phyloP scores from a whole-genome alignment of 2,329 filamentous ascomycete species.

The Pseudocercospora musae region DNA sequence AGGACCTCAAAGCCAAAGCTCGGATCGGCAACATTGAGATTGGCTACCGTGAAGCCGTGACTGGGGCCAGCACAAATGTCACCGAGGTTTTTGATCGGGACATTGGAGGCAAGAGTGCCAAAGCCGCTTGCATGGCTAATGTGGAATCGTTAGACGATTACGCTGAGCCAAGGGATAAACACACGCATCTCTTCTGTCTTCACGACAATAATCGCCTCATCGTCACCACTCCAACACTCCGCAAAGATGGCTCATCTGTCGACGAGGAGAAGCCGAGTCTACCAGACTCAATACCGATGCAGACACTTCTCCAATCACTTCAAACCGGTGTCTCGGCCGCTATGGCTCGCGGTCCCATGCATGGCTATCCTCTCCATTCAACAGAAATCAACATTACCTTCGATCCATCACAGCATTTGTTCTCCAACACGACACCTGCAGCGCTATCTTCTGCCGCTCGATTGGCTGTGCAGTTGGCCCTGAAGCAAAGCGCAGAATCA shows the following conservation, averaged over 20 bases:
- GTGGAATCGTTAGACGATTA: slow-evolving; percentile 46
- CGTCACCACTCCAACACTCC: slow-evolving; percentile 53
- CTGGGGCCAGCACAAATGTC: slow-evolving; percentile 52
- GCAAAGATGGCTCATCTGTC: slow-evolving; percentile 41
- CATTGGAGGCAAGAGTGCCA: slow-evolving; percentile 75
- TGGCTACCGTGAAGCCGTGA: slow-evolving; percentile 83
- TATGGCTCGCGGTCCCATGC: slow-evolving; percentile 77
- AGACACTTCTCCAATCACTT: slow-evolving; percentile 54
- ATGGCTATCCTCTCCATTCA: slow-evolving; percentile 75
- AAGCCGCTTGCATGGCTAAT: slow-evolving; percentile 68
- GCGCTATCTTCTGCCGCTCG: slow-evolving; percentile 65
- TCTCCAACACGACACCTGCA: slow-evolving; percentile 63
- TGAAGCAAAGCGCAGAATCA: slow-evolving; percentile 57
- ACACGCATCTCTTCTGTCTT: slow-evolving; percentile 42
- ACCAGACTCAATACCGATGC: slow-evolving; percentile 52
- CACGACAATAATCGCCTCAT: slow-evolving; percentile 69
- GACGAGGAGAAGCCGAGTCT: slow-evolving; percentile 48
- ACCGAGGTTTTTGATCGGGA: slow-evolving; percentile 70
- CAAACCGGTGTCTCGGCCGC: slow-evolving; percentile 79
- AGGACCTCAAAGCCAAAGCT: slow-evolving; percentile 82
- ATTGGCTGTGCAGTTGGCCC: slow-evolving; percentile 65
- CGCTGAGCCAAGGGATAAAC: slow-evolving; percentile 18
- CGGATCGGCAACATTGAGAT: slow-evolving; percentile 90
- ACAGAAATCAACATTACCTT: slow-evolving; percentile 69
- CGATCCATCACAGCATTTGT: slow-evolving; percentile 62